Evolutionary conservation across 78 protist species (phyloP).

Genomic region (Dictyostelium citrinum): DNA sequence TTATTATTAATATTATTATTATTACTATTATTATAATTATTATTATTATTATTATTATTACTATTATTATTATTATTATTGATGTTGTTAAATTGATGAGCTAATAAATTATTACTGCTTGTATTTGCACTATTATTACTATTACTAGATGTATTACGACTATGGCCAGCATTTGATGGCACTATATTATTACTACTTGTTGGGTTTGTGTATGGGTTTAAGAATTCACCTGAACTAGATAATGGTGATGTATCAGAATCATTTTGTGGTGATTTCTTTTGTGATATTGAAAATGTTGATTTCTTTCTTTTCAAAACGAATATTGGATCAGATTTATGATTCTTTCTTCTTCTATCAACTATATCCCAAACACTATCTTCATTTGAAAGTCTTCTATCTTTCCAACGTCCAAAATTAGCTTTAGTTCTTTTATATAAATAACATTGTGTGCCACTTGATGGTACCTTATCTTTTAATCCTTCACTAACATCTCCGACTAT

Average conservation of each 20-base stretch:
- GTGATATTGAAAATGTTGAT: constrained; percentile 1
- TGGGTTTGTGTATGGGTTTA: constrained; percentile 3
- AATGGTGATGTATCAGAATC: constrained; percentile 41
- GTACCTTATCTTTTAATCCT: constrained; percentile 47
- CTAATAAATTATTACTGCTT: background rate
- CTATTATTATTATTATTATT: constrained; percentile 3
- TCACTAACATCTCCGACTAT: constrained; percentile 58
- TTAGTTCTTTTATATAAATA: constrained; percentile 68
- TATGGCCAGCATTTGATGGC: background rate
- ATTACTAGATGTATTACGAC: background rate
- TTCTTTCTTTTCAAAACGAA: constrained; percentile 65
- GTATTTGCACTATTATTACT: background rate
- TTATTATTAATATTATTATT: background rate
- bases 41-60: constrained; percentile 4
- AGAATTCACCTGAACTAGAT: constrained; percentile 52
- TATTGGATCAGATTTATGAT: constrained; percentile 45
- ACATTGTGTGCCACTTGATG: constrained; percentile 30
- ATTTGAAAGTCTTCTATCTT: constrained; percentile 77
- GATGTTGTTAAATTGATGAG: background rate
- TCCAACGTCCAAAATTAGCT: constrained; percentile 65
- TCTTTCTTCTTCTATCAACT: constrained; percentile 57
- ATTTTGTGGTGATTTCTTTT: constrained; percentile 16
- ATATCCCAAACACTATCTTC: constrained; percentile 73
- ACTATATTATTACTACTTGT: background rate
- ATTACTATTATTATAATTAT: background rate